Conservation (phyloP, 1,284 basidiomycete genomes). For the Papiliotrema laurentii region DNA sequence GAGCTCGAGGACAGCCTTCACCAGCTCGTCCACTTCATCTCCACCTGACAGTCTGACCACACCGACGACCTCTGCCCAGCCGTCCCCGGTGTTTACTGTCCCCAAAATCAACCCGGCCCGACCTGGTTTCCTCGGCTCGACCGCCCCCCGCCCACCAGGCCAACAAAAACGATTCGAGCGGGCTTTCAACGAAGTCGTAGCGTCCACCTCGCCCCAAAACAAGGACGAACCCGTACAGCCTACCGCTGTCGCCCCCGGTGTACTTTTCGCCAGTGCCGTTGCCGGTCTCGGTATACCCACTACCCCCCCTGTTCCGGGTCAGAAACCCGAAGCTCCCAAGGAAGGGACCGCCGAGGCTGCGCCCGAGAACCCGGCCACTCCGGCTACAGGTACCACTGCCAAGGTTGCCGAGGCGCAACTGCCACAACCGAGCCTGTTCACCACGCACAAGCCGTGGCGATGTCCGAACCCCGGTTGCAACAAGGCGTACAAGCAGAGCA, state of each 20-base stretch:
- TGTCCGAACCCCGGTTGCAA: constrained; percentile 97
- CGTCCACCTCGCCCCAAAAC: constrained; percentile 18
- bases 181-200: constrained; percentile 45
- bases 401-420: constrained; percentile 27
- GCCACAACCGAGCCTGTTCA: constrained; percentile 49
- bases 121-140: constrained; percentile 27
- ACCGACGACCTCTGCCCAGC: constrained; percentile 30
- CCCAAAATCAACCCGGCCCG: constrained; percentile 37
- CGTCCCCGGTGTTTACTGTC: constrained; percentile 28
- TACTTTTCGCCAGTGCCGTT: constrained; percentile 36
- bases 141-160: constrained; percentile 10
- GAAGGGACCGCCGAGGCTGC: constrained; percentile 4
- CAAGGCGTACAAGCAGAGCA: constrained; percentile 98
- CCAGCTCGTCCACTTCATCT: constrained; percentile 25
- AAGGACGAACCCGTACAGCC: constrained; percentile 14
- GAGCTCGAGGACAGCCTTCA: constrained; percentile 2
- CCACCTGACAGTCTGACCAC: constrained; percentile 28
- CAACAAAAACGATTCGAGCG: constrained; percentile 38
- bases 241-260: constrained; percentile 40
- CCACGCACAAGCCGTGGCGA: constrained; percentile 77
- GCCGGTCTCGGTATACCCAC: constrained; percentile 36
- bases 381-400: constrained; percentile 6
- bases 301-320: constrained; percentile 26
- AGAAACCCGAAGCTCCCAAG: constrained; percentile 7
- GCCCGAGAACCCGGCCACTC: not conserved